A percentile compares a stretch with the other conserved stretches of the same genome.
phyloP scores from a whole-genome alignment of 164 flowering plant genomes.

The Protea cynaroides region DNA sequence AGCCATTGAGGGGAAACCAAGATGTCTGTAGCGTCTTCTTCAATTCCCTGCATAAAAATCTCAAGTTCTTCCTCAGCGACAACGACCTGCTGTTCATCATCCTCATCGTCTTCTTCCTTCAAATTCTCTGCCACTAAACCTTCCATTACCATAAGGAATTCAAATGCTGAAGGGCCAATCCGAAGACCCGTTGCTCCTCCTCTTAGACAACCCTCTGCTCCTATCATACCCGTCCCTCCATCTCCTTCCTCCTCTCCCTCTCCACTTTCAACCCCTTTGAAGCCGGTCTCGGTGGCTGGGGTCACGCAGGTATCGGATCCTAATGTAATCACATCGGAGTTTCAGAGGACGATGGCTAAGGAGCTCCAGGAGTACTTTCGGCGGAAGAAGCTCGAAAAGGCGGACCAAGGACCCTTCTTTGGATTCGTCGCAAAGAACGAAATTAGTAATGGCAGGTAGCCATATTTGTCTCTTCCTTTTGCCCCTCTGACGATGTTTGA shows the following conservation, averaged over 20 bases:
- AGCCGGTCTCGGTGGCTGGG: conserved; percentile 15
- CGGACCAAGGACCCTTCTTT: conserved; percentile 83
- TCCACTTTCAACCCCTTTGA: conserved; percentile 23
- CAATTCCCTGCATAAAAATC: conserved; percentile 55
- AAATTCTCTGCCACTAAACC: conserved; percentile 33
- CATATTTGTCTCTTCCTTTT: not conserved
- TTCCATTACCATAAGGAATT: conserved; percentile 38
- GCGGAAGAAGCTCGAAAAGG: conserved; percentile 84
- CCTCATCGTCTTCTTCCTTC: conserved; percentile 30
- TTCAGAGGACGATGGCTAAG: conserved; percentile 90
- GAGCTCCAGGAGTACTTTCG: conserved; percentile 89
- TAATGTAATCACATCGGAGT: conserved; percentile 67
- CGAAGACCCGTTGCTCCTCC: conserved; percentile 66
- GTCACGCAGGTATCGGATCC: conserved; percentile 16
- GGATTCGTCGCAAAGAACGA: conserved; percentile 86
- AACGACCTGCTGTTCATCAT: conserved; percentile 25
- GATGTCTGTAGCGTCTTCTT: conserved; percentile 61
- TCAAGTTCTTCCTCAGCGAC: conserved; percentile 21
- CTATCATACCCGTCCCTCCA: conserved; percentile 43
- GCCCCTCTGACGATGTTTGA: no score
- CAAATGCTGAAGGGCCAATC: conserved; percentile 84
- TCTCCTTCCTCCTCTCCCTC: conserved; percentile 30
- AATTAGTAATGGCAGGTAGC: conserved; percentile 86
- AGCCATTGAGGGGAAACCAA: conserved; percentile 3
- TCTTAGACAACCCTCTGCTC: conserved; percentile 31